Evolutionary conservation across 1,139 yeast genomes (phyloP), one percentile per base, ranked within the genome.

Genomic region (Sugiyamaella xylanicola): DNA sequence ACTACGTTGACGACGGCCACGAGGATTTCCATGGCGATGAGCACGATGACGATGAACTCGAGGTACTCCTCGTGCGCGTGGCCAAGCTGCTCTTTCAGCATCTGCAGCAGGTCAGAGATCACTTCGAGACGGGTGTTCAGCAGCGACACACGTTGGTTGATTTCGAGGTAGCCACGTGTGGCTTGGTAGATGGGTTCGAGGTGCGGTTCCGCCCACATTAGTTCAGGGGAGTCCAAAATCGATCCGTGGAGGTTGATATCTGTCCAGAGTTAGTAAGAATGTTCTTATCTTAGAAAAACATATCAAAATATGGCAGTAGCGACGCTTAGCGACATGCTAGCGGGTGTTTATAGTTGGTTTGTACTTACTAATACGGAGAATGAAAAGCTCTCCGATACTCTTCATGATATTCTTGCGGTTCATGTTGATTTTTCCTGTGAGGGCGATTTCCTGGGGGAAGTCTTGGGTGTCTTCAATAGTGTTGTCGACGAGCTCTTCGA

Each of bases 171-270:
- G 0, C 97, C 97, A 68, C 98, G 82, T 1, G 96, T 89, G 0
- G 98, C 97, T 70, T 91, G 97, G 71, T 93, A 93, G 55, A 92
- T 91, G 0, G 99, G 99, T 69, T 93, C 98, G 58, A 93, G 76
- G 66, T 92, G 97, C 1, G 99, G 99, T 68, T 93, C 98, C 0
- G 97, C 85, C 99, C 99, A 93, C 97, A 93, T 91, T 57, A 93
- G 81, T 70, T 93, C 98, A 0, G 99, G 99, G 1, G 96, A 88
- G 69, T 93, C 99, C 60, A 93, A 75, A 20, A 93, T 95, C 1
- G 97, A 90, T 1, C 98, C 98, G 73, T 93, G 98, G 59, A 93
- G 76, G 68, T 93, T 93, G 62, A 91, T 89, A 54, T 69, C 63
- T 27, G 35, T 37, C 4, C 36, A 25, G 19, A n/a, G 29, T n/a